Base-by-base conservation (phyloP, 176 grass and related monocot genomes). In the Aegilops umbellulata region DNA sequence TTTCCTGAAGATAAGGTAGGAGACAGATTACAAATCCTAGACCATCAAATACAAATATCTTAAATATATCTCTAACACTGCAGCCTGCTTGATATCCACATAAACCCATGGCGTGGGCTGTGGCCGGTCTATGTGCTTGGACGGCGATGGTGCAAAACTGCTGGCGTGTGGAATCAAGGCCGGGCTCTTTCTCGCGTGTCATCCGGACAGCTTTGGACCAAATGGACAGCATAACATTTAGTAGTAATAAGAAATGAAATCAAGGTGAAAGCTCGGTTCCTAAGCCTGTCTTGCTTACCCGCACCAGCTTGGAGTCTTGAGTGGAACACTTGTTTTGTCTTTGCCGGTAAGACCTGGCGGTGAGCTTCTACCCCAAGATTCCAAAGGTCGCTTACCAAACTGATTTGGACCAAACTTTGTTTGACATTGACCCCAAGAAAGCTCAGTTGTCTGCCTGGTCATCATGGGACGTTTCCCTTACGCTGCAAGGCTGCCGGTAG, bases 381-480 rank as follows among this genome's bases (percentile, higher is more conserved):
- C 35, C 86, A 60, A 34, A 82, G 32, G 35, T 69, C 11, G 61
- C 31, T 82, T 69, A 42, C 47, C 63, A n/a, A 82, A 57, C 80
- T 58, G 19, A 62, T 74, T 13, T 57, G 7, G 80, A 69, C 63
- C 61, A 20, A 47, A 69, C 73, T 22, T 69, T 34, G 51, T 20
- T 55, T 22, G 53, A 57, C 53, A 46, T 42, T 15, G 42, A 67
- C 23, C 35, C 22, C 1, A 29, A 4, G 74, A 84, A 78, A 84
- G 25, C 39, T 64, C 74, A 22, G 74, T 16, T 31, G 17, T 3
- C 16, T 32, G 19, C 74, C 26, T 55, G 74, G 2, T 22, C 46
- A 76, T 55, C 26, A 76, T 55, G 26, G 41, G 2, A 19, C 36
- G 6, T 74, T 27, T 74, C 41, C 13, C 71, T 30, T 46, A 7